A percentile compares a stretch with the other conserved stretches of the same genome.
These are phyloP conservation scores for Lepidium africanum DNA, from an alignment of 345 rosid species.

Conservation along the genomic window DNA sequence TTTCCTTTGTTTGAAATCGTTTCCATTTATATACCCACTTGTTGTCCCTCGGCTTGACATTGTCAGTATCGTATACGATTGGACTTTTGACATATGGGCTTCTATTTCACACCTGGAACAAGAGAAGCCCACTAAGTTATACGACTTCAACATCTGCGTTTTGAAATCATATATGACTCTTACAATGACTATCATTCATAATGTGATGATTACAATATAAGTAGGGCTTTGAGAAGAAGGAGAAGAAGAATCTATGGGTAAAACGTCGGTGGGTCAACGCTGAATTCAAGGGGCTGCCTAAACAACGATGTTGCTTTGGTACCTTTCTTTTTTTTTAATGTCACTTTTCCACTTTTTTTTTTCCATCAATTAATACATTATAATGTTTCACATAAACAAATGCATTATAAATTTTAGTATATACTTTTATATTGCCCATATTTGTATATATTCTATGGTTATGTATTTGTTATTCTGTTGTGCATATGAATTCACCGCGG, in stretches of 20 bases:
- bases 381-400: too few relatives aligned
- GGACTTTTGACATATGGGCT: too few relatives aligned
- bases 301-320: slow-evolving; percentile 3
- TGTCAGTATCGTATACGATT: too few relatives aligned
- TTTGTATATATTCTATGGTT: neutral
- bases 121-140: too few relatives aligned
- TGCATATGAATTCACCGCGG: neutral
- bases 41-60: too few relatives aligned
- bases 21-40: neutral
- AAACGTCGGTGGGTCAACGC: slow-evolving; percentile 8
- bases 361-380: neutral
- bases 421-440: neutral
- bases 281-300: slow-evolving; percentile 5
- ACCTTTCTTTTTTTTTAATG: neutral
- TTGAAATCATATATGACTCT: neutral
- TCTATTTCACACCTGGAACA: too few relatives aligned
- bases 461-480: neutral
- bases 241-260: slow-evolving; percentile 1
- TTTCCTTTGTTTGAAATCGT: neutral
- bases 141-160: too few relatives aligned
- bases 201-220: neutral
- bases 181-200: neutral
- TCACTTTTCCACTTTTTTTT: neutral
- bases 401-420: neutral
- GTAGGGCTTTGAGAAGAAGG: neutral